Base-by-base conservation (phyloP, 2,329 filamentous ascomycete species). In the Exophiala sp. region DNA sequence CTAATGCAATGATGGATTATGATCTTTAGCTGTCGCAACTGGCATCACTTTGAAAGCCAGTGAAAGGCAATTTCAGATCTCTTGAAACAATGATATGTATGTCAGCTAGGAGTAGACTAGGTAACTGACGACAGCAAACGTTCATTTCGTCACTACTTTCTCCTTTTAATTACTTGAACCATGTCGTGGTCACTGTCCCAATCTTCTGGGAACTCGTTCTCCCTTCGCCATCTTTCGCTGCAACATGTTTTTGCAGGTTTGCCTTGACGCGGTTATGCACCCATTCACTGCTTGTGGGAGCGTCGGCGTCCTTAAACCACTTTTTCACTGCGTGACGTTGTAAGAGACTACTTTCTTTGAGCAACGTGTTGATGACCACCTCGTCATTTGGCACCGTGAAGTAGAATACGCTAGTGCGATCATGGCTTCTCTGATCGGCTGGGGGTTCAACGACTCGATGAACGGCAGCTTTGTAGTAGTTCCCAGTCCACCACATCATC, bases 401-500 rank as follows among this genome's bases (percentile, higher is more conserved):
- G 45, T 48, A 54, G 34, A 54, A 54, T 16, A 41, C 10, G 8
- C 48, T 40, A 12, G 42, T 29, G 14, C 50, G 50, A 43, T 52
- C 50, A n/a, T 52, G 50, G 5, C 36, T 21, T 14, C 50, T 14
- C 35, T 46, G 50, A 14, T 52, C 50, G 3, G 43, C 12, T 4
- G 42, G 50, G 3, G 50, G 50, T 36, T 52, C 42, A 14, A 20
- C 20, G 5, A 52, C 50, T n/a, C 50, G 42, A 18, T 52, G 50
- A 11, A 52, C 33, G 5, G 50, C 33, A n/a, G 50, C 44, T 29
- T 52, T 52, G 43, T 18, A 52, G 47, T 75, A 75, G 0, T 75
- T 76, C 1, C 76, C 76, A 0, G 78, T 79, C 7, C 80, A 60
- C n/a, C 75, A 74, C 3, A 73, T 75, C 38, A 80, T 61, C 0